Evolutionary conservation across 805 yeast species (phyloP).

Genomic region (Scheffersomyces lignosus): DNA sequence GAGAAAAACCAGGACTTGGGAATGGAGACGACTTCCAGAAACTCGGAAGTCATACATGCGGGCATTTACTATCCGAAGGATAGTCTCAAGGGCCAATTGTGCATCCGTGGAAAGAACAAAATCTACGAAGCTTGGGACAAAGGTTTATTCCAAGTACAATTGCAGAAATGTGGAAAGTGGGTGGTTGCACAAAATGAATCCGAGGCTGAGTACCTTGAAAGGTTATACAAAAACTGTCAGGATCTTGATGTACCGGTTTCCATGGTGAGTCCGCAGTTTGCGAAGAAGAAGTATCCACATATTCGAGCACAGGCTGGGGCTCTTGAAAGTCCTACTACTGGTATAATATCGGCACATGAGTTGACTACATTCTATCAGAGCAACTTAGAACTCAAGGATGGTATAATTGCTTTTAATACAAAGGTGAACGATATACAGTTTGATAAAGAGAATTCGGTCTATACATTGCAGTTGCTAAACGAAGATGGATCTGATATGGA

Average conservation of each 20-base stretch:
- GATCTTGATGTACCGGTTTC: slow-evolving; percentile 57
- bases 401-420: slow-evolving; percentile 65
- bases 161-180: slow-evolving; percentile 77
- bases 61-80: slow-evolving; percentile 78
- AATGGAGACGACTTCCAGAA: slow-evolving; percentile 82
- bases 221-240: slow-evolving; percentile 50
- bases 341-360: slow-evolving; percentile 81
- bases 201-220: slow-evolving; percentile 60
- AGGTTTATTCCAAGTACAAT: slow-evolving; percentile 44
- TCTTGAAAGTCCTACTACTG: slow-evolving; percentile 76
- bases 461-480: slow-evolving; percentile 25
- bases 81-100: slow-evolving; percentile 65
- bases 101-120: slow-evolving; percentile 71
- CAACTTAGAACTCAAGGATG: slow-evolving; percentile 55
- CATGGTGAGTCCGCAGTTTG: slow-evolving; percentile 48
- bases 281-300: slow-evolving; percentile 60
- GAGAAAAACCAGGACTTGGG: slow-evolving; percentile 72
- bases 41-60: slow-evolving; percentile 92
- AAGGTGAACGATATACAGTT: slow-evolving; percentile 45
- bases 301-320: slow-evolving; percentile 62
- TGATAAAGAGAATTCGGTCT: slow-evolving; percentile 18
- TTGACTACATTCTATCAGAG: slow-evolving; percentile 61
- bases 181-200: slow-evolving; percentile 74
- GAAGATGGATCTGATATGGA: slow-evolving; percentile 33
- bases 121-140: slow-evolving; percentile 54